Evolutionary conservation across 352 stramenopile species (phyloP).

Genomic region (Phytophthora palmivora): DNA sequence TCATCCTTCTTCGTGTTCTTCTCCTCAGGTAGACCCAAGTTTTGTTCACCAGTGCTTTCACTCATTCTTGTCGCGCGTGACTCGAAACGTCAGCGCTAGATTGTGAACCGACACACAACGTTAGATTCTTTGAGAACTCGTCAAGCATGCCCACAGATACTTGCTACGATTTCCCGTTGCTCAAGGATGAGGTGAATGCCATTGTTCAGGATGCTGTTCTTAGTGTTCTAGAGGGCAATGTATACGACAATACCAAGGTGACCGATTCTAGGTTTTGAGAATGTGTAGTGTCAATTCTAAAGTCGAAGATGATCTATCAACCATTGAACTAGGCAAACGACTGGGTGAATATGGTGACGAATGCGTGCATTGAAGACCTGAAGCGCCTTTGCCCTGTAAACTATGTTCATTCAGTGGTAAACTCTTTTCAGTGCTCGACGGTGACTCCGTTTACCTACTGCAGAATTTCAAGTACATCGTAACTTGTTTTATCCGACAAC

Average conservation of each 20-base stretch:
- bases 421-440: too few relatives aligned
- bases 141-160: conserved; percentile 42
- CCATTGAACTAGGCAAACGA: conserved; percentile 51
- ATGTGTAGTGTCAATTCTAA: neutral
- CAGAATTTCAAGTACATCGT: conserved; percentile 91
- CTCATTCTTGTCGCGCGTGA: conserved; percentile 17
- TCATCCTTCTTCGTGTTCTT: conserved; percentile 25
- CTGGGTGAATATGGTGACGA: conserved; percentile 77
- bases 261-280: neutral
- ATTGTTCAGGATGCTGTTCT: conserved; percentile 82
- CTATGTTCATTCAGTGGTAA: too few relatives aligned
- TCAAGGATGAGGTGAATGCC: conserved; percentile 75
- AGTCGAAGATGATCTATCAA: neutral
- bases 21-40: conserved; percentile 5
- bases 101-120: conserved; percentile 24
- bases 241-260: conserved; percentile 84
- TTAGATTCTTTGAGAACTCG: conserved; percentile 9
- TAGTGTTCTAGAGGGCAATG: conserved; percentile 73
- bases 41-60: conserved; percentile 3
- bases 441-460: too few relatives aligned
- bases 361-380: conserved; percentile 72
- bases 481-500: conserved; percentile 70
- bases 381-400: conserved; percentile 63
- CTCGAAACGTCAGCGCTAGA: conserved; percentile 12
- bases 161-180: conserved; percentile 76